Conservation (phyloP, 495 filamentous ascomycete genomes). For the Podospora didyma region DNA sequence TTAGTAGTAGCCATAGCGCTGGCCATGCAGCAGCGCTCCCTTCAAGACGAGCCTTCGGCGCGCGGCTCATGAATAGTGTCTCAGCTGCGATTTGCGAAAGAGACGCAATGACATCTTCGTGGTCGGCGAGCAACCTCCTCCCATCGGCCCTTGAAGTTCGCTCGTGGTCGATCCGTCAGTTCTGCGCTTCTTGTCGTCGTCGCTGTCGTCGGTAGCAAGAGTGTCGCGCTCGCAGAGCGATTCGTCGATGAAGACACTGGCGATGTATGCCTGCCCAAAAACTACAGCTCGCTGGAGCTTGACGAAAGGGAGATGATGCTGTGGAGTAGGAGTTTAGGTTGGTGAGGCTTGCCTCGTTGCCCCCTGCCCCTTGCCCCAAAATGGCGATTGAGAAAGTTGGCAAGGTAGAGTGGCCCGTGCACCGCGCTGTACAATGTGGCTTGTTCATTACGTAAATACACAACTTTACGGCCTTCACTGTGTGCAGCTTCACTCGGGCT, state of each 20-base stretch:
- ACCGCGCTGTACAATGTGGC: not conserved
- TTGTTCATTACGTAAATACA: not conserved
- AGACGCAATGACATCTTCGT: constrained; percentile 6
- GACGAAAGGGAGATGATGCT: not conserved
- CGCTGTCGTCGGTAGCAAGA: not conserved
- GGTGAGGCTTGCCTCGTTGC: not conserved
- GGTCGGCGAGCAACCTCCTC: not conserved
- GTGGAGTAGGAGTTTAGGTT: not conserved
- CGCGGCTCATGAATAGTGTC: constrained; percentile 21
- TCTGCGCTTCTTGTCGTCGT: not conserved
- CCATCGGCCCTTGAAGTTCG: not conserved
- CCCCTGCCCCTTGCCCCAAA: not conserved
- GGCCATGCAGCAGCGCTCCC: constrained; percentile 13
- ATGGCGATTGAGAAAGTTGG: not conserved
- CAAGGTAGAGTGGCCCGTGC: not conserved
- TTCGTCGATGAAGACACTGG: not conserved
- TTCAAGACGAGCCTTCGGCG: constrained; percentile 13
- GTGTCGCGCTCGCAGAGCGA: not conserved
- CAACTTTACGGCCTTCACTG: too few relatives aligned
- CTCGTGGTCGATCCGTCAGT: not conserved
- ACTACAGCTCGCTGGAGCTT: not conserved
- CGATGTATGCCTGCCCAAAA: not conserved
- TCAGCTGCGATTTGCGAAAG: constrained; percentile 9
- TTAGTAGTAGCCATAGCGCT: constrained; percentile 21
- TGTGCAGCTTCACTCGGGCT: too few relatives aligned